Evolutionary conservation across 345 rosid species (phyloP).

Genomic region (Cardamine resedifolia): DNA sequence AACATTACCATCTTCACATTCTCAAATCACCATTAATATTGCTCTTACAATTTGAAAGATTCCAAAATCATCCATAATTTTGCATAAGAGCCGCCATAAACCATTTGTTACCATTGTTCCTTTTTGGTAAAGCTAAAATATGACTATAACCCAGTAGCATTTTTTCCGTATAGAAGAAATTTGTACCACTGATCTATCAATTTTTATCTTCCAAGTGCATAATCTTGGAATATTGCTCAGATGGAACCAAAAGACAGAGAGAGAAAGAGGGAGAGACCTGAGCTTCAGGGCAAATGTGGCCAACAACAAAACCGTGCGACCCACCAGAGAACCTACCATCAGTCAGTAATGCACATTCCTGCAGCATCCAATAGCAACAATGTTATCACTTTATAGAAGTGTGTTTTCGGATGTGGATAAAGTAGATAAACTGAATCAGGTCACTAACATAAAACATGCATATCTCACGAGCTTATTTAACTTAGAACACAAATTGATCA

Average conservation of each 20-base stretch:
- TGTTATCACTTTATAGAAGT: neutral
- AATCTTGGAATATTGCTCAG: neutral
- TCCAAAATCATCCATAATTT: neutral
- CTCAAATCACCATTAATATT: neutral
- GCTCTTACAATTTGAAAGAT: constrained; percentile 8
- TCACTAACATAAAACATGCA: neutral
- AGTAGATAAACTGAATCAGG: neutral
- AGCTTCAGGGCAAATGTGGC: constrained; percentile 97
- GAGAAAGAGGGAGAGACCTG: constrained; percentile 52
- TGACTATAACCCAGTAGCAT: neutral
- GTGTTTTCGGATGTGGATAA: neutral
- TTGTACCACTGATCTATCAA: neutral
- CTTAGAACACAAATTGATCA: neutral
- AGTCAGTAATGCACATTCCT: constrained; percentile 94
- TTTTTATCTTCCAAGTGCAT: neutral
- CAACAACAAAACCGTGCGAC: constrained; percentile 98
- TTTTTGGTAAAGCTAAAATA: neutral
- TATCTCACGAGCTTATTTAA: neutral
- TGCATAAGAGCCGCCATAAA: neutral
- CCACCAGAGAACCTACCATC: constrained; percentile 99
- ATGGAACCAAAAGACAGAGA: neutral
- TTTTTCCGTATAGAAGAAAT: neutral
- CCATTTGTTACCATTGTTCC: neutral
- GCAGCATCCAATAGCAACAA: constrained; percentile 35
- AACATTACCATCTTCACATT: constrained; percentile 1